Evolutionary conservation across 371 early-diverging fungal genomes (phyloP), one percentile per base, ranked within the genome.

Genomic region (Apophysomyces elegans): DNA sequence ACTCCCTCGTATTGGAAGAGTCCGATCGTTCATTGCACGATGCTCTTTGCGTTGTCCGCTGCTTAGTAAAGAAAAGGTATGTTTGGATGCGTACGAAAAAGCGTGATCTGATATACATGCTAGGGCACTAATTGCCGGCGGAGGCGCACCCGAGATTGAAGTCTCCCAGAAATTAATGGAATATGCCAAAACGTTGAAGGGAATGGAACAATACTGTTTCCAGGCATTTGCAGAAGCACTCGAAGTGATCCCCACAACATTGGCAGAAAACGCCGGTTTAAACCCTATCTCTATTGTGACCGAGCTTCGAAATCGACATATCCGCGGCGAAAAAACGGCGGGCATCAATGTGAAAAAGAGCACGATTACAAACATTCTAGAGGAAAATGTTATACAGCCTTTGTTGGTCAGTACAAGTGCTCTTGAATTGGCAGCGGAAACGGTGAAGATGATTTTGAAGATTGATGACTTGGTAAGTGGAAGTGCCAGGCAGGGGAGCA

Each of bases 381-480:
- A 96, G 60, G 99, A 99, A 76, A 95, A 96, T 79, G 99, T 99
- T 54, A 88, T 99, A 41, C 99, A 99, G 79, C 99, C 99, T 7
- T 77, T 98, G 45, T 86, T 96, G 64, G 99, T 99, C 0, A 95
- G 94, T 56, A 93, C 96, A 46, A 95, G 94, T 78, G 95, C 96
- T 6, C 91, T 99, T 62, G 93, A 94, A 72, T 83, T 99, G 43
- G 96, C 99, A 39, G 89, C 98, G 37, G 99, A 99, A 80, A 96
- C 97, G 32, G 98, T 97, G 60, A 91, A 94, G 70, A 96, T 96
- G 95, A 88, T 99, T 64, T 87, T 99, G 83, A 96, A 96, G 90
- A 96, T 96, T 84, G 97, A 96, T 71, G 96, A 95, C 76, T 85
- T 93, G 76, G 91, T 93, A 50, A n/a, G 35, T 7, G 5, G 21